phyloP scores from a whole-genome alignment of 73 alveolate genomes.

The Stentor coeruleus region DNA sequence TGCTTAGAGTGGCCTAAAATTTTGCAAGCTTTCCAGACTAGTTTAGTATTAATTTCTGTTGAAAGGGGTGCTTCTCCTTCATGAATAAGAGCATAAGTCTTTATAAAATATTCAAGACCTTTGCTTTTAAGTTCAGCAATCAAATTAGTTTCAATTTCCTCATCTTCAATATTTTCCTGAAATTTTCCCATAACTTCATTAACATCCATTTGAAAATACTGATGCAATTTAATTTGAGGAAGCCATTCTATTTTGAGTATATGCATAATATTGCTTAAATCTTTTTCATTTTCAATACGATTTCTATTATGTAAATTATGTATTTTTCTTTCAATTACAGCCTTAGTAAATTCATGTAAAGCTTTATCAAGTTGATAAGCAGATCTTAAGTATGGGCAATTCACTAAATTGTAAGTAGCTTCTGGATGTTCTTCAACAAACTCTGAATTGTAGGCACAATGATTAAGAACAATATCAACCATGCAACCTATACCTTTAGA shows the following conservation, averaged over 20 bases:
- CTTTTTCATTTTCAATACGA: conserved; percentile 61
- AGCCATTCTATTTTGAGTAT: conserved; percentile 28
- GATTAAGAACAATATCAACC: conserved; percentile 82
- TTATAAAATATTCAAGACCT: conserved; percentile 6
- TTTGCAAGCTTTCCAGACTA: conserved; percentile 5
- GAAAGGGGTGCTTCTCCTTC: conserved; percentile 26
- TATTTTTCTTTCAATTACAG: conserved; percentile 51
- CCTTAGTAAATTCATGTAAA: conserved; percentile 56
- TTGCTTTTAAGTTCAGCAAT: neutral
- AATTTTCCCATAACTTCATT: conserved; percentile 4
- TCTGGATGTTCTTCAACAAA: conserved; percentile 77
- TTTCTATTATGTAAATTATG: conserved; percentile 55
- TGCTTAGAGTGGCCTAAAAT: neutral
- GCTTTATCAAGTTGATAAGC: conserved; percentile 74
- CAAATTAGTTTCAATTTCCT: neutral
- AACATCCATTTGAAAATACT: conserved; percentile 43
- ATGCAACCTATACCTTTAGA: conserved; percentile 44
- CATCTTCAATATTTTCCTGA: neutral
- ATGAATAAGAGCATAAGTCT: conserved; percentile 8
- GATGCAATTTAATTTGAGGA: conserved; percentile 36
- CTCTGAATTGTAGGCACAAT: conserved; percentile 74
- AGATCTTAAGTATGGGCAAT: conserved; percentile 64
- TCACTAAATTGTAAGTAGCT: conserved; percentile 74
- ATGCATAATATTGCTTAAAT: conserved; percentile 53
- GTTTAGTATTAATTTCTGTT: neutral